Conservation (phyloP, 768 basidiomycete species). For the Trametes meyenii region DNA sequence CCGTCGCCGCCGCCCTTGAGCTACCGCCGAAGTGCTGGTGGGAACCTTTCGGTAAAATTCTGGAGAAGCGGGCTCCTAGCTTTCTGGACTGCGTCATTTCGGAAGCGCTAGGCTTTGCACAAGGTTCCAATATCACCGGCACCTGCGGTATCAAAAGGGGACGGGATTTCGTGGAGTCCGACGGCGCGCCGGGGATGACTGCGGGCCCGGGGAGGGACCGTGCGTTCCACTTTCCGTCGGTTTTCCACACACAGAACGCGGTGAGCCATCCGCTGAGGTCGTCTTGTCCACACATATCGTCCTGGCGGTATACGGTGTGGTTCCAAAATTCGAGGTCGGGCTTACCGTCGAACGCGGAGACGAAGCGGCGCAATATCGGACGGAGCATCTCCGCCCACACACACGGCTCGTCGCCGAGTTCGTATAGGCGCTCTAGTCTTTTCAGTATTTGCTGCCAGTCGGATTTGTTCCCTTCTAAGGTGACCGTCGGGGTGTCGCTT, state of each 20-base stretch:
- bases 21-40: too few species aligned
- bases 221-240: conserved; percentile 13
- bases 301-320: conserved; percentile 7
- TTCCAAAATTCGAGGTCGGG: conserved; percentile 24
- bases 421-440: conserved; percentile 27
- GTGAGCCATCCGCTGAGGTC: conserved; percentile 23
- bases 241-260: conserved; percentile 22
- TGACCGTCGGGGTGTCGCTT: conserved; percentile 31
- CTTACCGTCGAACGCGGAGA: conserved; percentile 31
- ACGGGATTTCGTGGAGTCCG: too few species aligned
- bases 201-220: not conserved
- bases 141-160: too few species aligned
- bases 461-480: conserved; percentile 27
- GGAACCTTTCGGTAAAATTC: too few species aligned
- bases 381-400: conserved; percentile 33
- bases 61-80: too few species aligned
- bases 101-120: too few species aligned
- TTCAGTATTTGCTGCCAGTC: conserved; percentile 30
- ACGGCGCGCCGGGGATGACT: too few species aligned
- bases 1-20: too few species aligned
- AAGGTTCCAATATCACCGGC: too few species aligned
- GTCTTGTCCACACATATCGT: conserved; percentile 3
- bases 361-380: conserved; percentile 34
- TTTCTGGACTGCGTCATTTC: too few species aligned
- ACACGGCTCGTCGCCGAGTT: conserved; percentile 27